Conservation (phyloP, 345 rosid genomes). For the Syzygium grande region DNA sequence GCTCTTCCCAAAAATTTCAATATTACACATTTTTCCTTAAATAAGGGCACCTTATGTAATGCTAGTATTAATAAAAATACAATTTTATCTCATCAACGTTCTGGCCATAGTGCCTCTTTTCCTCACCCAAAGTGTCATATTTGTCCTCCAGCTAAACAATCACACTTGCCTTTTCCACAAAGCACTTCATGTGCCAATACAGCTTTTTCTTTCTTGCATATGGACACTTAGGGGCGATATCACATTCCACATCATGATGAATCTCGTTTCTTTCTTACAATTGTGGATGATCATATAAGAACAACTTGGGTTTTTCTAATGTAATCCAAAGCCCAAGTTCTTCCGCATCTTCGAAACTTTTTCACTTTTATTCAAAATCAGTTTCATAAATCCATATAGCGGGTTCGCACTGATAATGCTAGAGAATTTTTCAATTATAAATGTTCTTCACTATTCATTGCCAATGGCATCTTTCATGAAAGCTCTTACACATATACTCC, state of each 20-base stretch:
- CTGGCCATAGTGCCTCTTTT: no score
- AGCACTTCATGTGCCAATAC: neutral
- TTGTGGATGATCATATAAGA: neutral
- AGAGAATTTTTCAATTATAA: no score
- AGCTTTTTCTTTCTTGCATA: neutral
- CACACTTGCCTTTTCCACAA: no score
- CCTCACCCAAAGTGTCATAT: neutral
- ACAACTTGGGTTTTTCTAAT: neutral
- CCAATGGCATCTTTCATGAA: neutral
- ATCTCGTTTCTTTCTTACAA: neutral
- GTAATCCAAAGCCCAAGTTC: neutral
- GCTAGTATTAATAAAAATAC: neutral
- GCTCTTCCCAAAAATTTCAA: neutral
- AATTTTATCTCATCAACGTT: no score
- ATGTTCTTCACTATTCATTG: neutral
- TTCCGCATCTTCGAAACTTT: no score
- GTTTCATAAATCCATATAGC: neutral
- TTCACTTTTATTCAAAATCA: neutral
- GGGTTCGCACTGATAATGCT: rapidly evolving
- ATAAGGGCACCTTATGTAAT: neutral
- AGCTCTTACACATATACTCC: neutral
- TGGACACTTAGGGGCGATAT: neutral
- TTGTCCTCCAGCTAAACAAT: neutral
- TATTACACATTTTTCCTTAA: no score
- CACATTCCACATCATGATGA: rapidly evolving